Evolutionary conservation across 2,329 filamentous ascomycete species (phyloP), one percentile per base, ranked within the genome.

Genomic region (Pseudogymnoascus sp.): DNA sequence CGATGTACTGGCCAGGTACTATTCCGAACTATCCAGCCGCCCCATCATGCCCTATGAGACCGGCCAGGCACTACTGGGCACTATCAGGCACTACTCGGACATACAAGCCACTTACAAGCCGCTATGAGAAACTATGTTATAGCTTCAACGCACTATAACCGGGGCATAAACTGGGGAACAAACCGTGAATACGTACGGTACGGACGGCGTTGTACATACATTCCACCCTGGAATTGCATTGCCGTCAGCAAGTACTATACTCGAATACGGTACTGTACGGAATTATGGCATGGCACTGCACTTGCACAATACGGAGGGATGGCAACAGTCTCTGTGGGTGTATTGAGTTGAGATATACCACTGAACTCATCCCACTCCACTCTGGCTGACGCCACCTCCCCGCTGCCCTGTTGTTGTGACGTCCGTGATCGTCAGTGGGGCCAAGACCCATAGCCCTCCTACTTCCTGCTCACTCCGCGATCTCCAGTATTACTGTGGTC

Each of bases 361-460:
- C 31, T 48, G 43, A 48, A 25, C 21, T 25, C 43, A 48, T 25
- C 45, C 7, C 14, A 48, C 48, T 31, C 23, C 23, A 54, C 48
- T 16, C 48, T 31, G 23, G 48, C 48, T 31, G 48, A 54, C 48
- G 48, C 48, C 48, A 54, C 48, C 48, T 51, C 48, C 25, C 48
- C 23, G 3, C 14, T 54, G 48, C 48, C 48, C 23, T 54, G 48
- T 31, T 54, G 23, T 16, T 31, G 48, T 54, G 48, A 54, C 48
- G 48, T 54, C 23, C 48, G 48, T 31, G 23, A 54, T 54, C 48
- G 48, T 31, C 23, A 31, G 48, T 54, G 48, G 48, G 48, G 48
- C 48, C 48, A 54, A 54, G 48, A 31, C 48, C 48, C 23, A 54
- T 54, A 54, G 23, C 48, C 48, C 48, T 54, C 39, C 48, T 54